Evolutionary conservation across 148 eudicot species (phyloP).

Genomic region (Camellia sinensis): DNA sequence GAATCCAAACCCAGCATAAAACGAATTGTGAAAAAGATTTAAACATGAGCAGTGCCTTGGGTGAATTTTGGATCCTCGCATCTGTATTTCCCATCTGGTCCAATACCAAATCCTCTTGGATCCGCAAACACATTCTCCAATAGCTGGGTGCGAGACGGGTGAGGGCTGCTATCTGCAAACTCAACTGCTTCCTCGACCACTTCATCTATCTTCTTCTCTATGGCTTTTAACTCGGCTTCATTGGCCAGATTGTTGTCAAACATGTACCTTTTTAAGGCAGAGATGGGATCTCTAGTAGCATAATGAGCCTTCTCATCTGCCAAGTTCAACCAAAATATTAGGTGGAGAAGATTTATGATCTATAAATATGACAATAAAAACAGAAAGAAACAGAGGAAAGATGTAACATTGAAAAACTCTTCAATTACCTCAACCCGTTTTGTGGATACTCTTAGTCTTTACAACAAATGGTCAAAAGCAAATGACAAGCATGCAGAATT

Average conservation of each 20-base stretch:
- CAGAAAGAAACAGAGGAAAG: not conserved
- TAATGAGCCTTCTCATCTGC: conserved; percentile 86
- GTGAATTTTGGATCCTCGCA: conserved; percentile 98
- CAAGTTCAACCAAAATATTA: conserved; percentile 14
- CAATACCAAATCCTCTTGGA: conserved; percentile 91
- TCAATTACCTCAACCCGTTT: not conserved
- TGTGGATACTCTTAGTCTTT: not conserved
- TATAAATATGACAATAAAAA: not conserved
- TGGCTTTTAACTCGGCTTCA: conserved; percentile 76
- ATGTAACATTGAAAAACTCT: conserved; percentile 2
- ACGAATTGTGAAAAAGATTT: not conserved
- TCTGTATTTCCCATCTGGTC: conserved; percentile 92
- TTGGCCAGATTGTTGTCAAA: conserved; percentile 66
- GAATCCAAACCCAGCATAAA: conserved; percentile 7
- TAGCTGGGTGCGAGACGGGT: conserved; percentile 71
- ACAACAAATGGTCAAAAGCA: not conserved
- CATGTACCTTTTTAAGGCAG: conserved; percentile 68
- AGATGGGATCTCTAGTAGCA: conserved; percentile 82
- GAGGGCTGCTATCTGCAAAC: conserved; percentile 77
- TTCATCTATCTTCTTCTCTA: conserved; percentile 82
- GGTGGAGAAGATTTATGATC: not conserved
- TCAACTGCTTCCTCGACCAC: conserved; percentile 81
- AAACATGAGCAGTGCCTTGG: conserved; percentile 93
- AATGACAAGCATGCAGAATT: not conserved
- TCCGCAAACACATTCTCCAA: conserved; percentile 90